Percentiles rank a stretch among this genome's conserved stretches.
phyloP scores from a whole-genome alignment of 495 filamentous ascomycete genomes.

The Penicillium coprophilum region DNA sequence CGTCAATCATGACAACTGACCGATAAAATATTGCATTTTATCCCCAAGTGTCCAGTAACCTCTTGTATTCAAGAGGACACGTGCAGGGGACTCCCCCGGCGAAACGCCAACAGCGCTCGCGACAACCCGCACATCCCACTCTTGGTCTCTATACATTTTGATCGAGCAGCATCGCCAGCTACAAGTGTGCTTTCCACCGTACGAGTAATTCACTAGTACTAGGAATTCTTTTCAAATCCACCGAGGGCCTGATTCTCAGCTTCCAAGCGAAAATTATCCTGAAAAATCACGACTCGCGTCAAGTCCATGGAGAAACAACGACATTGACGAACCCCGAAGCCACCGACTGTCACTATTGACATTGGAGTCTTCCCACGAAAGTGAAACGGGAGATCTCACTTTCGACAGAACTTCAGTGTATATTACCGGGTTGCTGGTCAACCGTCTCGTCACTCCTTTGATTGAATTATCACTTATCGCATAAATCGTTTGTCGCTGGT shows the following conservation, averaged over 20 bases:
- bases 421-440: slow-evolving; percentile 30
- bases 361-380: background rate
- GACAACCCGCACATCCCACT: background rate
- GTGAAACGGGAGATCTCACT: background rate
- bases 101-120: background rate
- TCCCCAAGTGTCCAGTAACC: background rate
- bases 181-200: background rate
- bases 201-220: background rate
- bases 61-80: slow-evolving; percentile 1
- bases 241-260: background rate
- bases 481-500: slow-evolving; percentile 21
- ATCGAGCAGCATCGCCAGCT: background rate
- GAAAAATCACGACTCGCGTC: background rate
- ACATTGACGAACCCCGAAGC: slow-evolving; percentile 6
- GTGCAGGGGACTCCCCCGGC: background rate
- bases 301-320: slow-evolving; percentile 27
- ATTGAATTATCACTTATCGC: slow-evolving; percentile 2
- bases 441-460: slow-evolving; percentile 30
- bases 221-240: background rate
- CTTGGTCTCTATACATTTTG: background rate
- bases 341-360: background rate
- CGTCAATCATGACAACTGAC: slow-evolving; percentile 9
- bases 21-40: background rate
- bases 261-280: background rate
- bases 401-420: background rate